These are phyloP conservation scores for Zymoseptoria pseudotritici DNA, from an alignment of 2,329 filamentous ascomycete species.

Conservation along the genomic window DNA sequence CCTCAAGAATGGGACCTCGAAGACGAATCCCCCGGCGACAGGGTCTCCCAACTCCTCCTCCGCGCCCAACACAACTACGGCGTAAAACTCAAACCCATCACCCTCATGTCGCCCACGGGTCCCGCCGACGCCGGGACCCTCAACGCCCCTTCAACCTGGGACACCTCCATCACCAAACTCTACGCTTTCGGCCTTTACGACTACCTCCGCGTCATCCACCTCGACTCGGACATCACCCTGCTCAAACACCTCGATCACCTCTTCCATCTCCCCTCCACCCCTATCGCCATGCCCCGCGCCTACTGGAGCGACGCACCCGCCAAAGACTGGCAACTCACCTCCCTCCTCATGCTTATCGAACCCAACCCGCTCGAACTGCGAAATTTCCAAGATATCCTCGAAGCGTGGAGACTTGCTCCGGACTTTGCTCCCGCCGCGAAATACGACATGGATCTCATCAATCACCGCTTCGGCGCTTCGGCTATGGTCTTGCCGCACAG, in stretches of 20 bases:
- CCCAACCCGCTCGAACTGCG: constrained; percentile 50
- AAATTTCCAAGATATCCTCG: constrained; percentile 32
- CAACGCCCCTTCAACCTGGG: constrained; percentile 41
- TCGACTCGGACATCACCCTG: constrained; percentile 59
- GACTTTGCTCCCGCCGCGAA: constrained; percentile 32
- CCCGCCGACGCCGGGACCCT: constrained; percentile 23
- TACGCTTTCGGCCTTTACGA: constrained; percentile 60
- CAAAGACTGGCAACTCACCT: constrained; percentile 45
- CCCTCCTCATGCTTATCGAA: constrained; percentile 55
- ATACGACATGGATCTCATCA: constrained; percentile 43
- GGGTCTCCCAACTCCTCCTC: constrained; percentile 23
- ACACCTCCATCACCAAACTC: constrained; percentile 56
- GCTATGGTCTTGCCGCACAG: constrained; percentile 60
- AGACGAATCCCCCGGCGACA: constrained; percentile 31
- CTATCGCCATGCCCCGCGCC: constrained; percentile 60
- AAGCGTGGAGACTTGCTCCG: constrained; percentile 30
- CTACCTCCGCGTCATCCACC: constrained; percentile 51
- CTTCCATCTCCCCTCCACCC: constrained; percentile 54
- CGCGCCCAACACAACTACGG: constrained; percentile 43
- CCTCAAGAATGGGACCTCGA: constrained; percentile 32
- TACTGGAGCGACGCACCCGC: constrained; percentile 57
- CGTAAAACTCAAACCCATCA: constrained; percentile 43
- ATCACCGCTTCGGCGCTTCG: constrained; percentile 52
- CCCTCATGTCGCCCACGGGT: constrained; percentile 31
- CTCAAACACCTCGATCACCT: constrained; percentile 61